Percentiles rank a stretch among this genome's conserved stretches.
phyloP scores from a whole-genome alignment of 345 rosid species.

The Salix caprea region DNA sequence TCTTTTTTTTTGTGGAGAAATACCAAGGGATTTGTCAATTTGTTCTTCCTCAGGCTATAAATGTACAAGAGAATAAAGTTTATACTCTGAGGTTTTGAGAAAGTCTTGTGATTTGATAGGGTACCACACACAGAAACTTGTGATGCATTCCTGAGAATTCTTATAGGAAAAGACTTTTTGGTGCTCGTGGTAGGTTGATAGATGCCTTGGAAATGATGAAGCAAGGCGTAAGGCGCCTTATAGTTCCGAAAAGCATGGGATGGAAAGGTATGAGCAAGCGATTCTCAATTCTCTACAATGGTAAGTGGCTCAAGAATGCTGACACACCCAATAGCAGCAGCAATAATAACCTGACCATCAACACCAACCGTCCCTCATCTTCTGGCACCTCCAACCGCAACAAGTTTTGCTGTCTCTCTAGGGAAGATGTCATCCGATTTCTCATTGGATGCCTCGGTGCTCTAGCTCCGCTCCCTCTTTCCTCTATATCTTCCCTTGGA shows the following conservation, averaged over 20 bases:
- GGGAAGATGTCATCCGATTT: conserved; percentile 90
- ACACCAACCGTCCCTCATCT: conserved; percentile 50
- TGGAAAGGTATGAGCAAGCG: conserved; percentile 99
- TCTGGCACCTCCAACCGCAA: conserved; percentile 47
- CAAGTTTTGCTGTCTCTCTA: conserved; percentile 90
- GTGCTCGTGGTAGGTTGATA: conserved; percentile 52
- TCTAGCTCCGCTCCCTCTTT: conserved; percentile 88
- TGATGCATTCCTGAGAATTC: background rate
- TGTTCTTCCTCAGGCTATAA: background rate
- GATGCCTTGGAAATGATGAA: conserved; percentile 99
- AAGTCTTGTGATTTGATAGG: background rate
- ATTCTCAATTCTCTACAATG: conserved; percentile 76
- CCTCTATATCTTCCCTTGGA: conserved; percentile 68
- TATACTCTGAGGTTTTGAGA: background rate
- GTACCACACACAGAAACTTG: background rate
- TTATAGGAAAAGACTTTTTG: background rate
- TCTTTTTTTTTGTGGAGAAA: background rate
- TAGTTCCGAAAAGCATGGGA: conserved; percentile 63
- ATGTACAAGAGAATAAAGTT: background rate
- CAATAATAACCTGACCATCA: conserved; percentile 43
- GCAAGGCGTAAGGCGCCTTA: conserved; percentile 88
- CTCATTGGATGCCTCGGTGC: conserved; percentile 96
- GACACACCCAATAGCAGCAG: conserved; percentile 52
- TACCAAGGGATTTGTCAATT: background rate
- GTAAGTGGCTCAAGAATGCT: conserved; percentile 85